Percentiles rank a stretch among this genome's conserved stretches.
Evolutionary conservation across 345 rosid species (phyloP).

Genomic region (Nasturtium officinale): DNA sequence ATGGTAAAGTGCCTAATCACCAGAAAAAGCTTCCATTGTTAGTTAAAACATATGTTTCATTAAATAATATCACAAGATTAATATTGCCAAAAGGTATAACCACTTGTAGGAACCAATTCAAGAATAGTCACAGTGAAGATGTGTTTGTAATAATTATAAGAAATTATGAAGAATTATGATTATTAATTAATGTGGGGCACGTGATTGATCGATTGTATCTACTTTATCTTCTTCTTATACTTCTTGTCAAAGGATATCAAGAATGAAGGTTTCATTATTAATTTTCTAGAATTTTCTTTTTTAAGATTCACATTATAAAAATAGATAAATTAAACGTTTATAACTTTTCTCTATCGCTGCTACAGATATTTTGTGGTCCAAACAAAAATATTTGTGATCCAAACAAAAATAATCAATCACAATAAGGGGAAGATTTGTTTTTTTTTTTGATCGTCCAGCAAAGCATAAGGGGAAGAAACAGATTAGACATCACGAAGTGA

Average conservation of each 20-base stretch:
- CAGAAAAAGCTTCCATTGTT: slow-evolving; percentile 28
- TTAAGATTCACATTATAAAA: neutral
- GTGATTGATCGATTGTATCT: slow-evolving; percentile 40
- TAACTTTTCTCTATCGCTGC: neutral
- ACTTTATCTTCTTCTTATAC: slow-evolving; percentile 35
- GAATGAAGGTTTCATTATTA: neutral
- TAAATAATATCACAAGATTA: slow-evolving; percentile 37
- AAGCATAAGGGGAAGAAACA: neutral
- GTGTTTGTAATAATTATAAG: slow-evolving; percentile 31
- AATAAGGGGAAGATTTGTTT: neutral
- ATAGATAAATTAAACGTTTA: neutral
- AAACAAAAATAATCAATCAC: neutral
- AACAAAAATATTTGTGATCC: no score
- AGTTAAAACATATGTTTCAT: slow-evolving; percentile 34
- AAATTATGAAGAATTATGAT: slow-evolving; percentile 25
- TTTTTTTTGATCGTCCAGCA: no score
- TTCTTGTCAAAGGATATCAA: slow-evolving; percentile 32
- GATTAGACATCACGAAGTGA: neutral
- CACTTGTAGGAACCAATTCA: slow-evolving; percentile 34
- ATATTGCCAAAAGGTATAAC: slow-evolving; percentile 33
- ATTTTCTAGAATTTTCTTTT: neutral
- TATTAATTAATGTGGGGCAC: slow-evolving; percentile 43
- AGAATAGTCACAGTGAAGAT: slow-evolving; percentile 34
- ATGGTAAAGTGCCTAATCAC: slow-evolving; percentile 36
- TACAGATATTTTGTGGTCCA: slow-evolving; percentile 1